Conservation (phyloP, 2,329 filamentous ascomycete species). For the Epichloe elymi region DNA sequence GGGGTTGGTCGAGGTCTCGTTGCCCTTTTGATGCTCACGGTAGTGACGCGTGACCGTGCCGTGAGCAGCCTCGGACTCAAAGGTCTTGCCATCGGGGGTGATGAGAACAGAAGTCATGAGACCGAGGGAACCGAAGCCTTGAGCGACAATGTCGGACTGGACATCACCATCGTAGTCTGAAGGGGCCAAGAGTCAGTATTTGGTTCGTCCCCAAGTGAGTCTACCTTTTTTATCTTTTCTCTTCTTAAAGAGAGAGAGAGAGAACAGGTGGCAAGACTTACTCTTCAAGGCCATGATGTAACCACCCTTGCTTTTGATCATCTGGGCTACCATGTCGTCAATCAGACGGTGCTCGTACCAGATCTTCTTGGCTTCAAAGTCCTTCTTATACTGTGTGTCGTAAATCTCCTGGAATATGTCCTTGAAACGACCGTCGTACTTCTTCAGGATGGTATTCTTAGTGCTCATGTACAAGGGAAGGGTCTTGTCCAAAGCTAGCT, state of each 20-base stretch:
- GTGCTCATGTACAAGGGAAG: constrained; percentile 99
- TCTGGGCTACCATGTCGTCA: constrained; percentile 99
- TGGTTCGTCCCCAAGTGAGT: no score
- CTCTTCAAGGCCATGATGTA: constrained; percentile 98
- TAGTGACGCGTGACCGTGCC: constrained; percentile 97
- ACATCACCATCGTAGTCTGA: constrained; percentile 97
- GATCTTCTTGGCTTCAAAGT: constrained; percentile 83
- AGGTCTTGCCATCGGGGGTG: constrained; percentile 92
- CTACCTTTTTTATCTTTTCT: not conserved
- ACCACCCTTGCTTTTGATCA: constrained; percentile 96
- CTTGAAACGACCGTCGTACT: constrained; percentile 98
- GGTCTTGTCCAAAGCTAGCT: constrained; percentile 76
- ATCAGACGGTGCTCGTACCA: constrained; percentile 99
- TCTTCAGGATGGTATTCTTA: constrained; percentile 99
- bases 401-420: constrained; percentile 98
- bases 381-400: constrained; percentile 70
- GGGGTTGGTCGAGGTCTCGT: constrained; percentile 94
- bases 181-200: not conserved
- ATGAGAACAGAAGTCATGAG: constrained; percentile 98
- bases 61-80: constrained; percentile 95
- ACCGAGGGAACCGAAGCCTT: constrained; percentile 94
- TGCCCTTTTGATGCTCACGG: constrained; percentile 94
- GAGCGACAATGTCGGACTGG: constrained; percentile 94
- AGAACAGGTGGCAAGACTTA: constrained; percentile 30
- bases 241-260: no score